Evolutionary conservation across 2,329 filamentous ascomycete genomes (phyloP).

Genomic region (Sclerotinia subarctica): DNA sequence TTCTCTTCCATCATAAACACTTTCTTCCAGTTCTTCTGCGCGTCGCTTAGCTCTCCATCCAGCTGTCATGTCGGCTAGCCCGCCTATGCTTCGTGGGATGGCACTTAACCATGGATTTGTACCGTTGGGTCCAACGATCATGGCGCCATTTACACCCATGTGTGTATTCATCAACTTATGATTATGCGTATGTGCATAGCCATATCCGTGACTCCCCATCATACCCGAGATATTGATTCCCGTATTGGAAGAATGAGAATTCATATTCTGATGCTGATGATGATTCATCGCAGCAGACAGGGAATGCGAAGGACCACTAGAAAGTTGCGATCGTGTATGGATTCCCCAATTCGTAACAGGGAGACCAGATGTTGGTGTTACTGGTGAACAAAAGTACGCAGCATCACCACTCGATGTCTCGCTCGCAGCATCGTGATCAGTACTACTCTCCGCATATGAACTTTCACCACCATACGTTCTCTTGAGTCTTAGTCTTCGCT

Average conservation of each 20-base stretch:
- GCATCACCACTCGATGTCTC: slow-evolving; percentile 30
- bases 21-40: slow-evolving; percentile 29
- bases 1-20: slow-evolving; percentile 17
- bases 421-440: slow-evolving; percentile 41
- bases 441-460: slow-evolving; percentile 43
- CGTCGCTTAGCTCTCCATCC: slow-evolving; percentile 25
- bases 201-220: neutral
- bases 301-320: slow-evolving; percentile 3
- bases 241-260: slow-evolving; percentile 28
- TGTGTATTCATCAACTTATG: slow-evolving; percentile 5
- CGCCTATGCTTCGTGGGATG: slow-evolving; percentile 41
- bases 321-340: slow-evolving; percentile 3
- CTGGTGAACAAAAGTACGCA: slow-evolving; percentile 32
- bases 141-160: neutral
- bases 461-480: slow-evolving; percentile 40
- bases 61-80: slow-evolving; percentile 21
- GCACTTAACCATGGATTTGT: slow-evolving; percentile 46
- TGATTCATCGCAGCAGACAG: slow-evolving; percentile 9
- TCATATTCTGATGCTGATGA: slow-evolving; percentile 34
- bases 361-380: slow-evolving; percentile 25
- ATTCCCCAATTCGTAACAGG: neutral
- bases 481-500: slow-evolving; percentile 37
- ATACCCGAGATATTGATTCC: slow-evolving; percentile 26
- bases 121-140: slow-evolving; percentile 1
- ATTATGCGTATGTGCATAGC: neutral